phyloP scores from a whole-genome alignment of 805 yeast genomes.

The Monosporozyma solicola region DNA sequence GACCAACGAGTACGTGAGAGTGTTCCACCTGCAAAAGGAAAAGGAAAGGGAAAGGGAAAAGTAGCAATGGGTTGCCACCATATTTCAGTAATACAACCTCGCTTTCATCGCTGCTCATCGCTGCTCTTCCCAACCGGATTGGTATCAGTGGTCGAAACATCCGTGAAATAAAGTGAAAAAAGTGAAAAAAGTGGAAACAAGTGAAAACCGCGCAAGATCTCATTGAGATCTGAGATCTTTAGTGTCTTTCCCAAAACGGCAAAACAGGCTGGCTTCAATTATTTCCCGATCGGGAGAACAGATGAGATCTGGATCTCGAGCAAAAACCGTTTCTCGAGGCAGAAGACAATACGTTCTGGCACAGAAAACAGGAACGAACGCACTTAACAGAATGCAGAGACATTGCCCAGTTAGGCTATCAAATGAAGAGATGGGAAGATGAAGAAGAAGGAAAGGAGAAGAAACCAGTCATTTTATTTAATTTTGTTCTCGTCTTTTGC shows the following conservation, averaged over 20 bases:
- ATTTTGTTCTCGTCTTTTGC: background rate
- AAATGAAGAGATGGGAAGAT: background rate
- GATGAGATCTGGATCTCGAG: background rate
- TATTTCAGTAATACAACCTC: too few species aligned
- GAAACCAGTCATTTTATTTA: background rate
- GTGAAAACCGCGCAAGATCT: background rate
- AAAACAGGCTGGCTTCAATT: background rate
- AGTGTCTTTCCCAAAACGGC: background rate
- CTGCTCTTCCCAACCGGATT: too few species aligned
- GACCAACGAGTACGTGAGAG: conserved; percentile 23
- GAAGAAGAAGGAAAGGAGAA: background rate
- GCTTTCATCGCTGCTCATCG: too few species aligned
- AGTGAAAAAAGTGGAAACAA: too few species aligned
- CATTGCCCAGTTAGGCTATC: background rate
- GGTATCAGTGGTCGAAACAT: too few species aligned
- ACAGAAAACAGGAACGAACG: background rate
- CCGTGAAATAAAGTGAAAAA: too few species aligned
- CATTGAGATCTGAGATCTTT: background rate
- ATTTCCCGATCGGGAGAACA: background rate
- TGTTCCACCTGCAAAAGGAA: conserved; percentile 20
- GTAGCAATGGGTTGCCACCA: too few species aligned
- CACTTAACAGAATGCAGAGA: background rate
- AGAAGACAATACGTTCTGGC: background rate
- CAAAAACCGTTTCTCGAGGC: background rate
- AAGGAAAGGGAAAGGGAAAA: conserved; percentile 5